Base-by-base conservation (phyloP, 2,329 filamentous ascomycete species). In the Lecanicillium sp. region DNA sequence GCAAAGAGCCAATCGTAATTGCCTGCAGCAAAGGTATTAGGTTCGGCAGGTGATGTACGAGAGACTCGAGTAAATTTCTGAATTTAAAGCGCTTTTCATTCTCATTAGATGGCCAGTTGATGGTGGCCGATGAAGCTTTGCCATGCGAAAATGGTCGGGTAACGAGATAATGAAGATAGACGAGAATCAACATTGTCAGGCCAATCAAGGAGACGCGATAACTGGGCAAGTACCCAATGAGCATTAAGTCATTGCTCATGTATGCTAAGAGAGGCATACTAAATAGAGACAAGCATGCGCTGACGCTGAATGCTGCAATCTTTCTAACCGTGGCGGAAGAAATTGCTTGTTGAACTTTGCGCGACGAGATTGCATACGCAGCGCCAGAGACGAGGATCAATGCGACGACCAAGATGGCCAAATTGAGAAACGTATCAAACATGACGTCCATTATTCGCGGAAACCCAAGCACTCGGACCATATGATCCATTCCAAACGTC, bases 181-280 rank as follows among this genome's bases (percentile, higher is more conserved):
- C 13, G n/a, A 37, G n/a, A 14, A 29, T 8, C 15, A 41, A 15
- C 9, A 41, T 25, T 9, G 34, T 37, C 15, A 41, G 15, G 9
- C 13, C 13, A 22, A 35, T 18, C 15, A 37, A 30, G 6, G 4
- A 8, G 28, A 41, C 20, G 9, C 39, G 39, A 13, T 37, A 41
- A 13, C 37, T 33, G 12, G 39, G 34, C 9, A 41, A 14, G n/a
- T 41, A 41, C 3, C 39, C 39, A 22, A 33, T 20, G 6, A 41
- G 39, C 27, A 29, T 28, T n/a, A 37, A 9, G 20, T 41, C 39
- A 25, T 41, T 37, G 39, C 33, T 35, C 34, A 41, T 41, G 29
- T 41, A 41, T 25, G 39, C 29, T 9, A 41, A 17, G 7, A 41
- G 29, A 7, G 39, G 39, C 25, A 41, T 29, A 29, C 39, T 41